Conservation (phyloP, 2,329 filamentous ascomycete species). For the Penicillium sp. region DNA sequence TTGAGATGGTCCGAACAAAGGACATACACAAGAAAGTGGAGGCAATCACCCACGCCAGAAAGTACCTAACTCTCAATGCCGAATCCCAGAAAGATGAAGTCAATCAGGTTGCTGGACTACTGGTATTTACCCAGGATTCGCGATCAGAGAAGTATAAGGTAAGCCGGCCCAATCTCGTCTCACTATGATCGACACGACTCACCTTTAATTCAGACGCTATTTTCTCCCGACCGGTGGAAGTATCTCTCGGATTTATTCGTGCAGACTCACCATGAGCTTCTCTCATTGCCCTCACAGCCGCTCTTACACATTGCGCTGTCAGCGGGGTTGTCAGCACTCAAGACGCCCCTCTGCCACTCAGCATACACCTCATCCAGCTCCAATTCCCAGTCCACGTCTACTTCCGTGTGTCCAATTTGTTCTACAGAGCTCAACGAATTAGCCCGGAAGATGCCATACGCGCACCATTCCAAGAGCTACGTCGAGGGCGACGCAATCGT, state of each 20-base stretch:
- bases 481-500: constrained; percentile 85
- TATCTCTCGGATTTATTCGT: constrained; percentile 78
- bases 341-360: constrained; percentile 90
- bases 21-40: constrained; percentile 66
- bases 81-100: constrained; percentile 68
- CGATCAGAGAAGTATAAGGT: constrained; percentile 60
- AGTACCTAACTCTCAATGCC: constrained; percentile 70
- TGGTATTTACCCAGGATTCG: constrained; percentile 69
- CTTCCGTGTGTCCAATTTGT: constrained; percentile 90
- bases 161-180: constrained; percentile 6
- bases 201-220: constrained; percentile 58
- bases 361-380: constrained; percentile 56
- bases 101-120: constrained; percentile 70
- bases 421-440: constrained; percentile 92
- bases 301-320: constrained; percentile 87
- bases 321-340: constrained; percentile 88
- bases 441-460: constrained; percentile 84
- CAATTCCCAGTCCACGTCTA: constrained; percentile 57
- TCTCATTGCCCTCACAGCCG: constrained; percentile 76
- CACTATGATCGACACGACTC: background rate
- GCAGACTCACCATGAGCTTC: constrained; percentile 78
- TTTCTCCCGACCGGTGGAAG: constrained; percentile 69
- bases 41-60: constrained; percentile 77
- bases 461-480: constrained; percentile 89
- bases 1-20: constrained; percentile 76